A percentile compares a stretch with the other conserved stretches of the same genome.
Conservation (phyloP, 495 filamentous ascomycete genomes). For the Mytilinidion resinicola region DNA sequence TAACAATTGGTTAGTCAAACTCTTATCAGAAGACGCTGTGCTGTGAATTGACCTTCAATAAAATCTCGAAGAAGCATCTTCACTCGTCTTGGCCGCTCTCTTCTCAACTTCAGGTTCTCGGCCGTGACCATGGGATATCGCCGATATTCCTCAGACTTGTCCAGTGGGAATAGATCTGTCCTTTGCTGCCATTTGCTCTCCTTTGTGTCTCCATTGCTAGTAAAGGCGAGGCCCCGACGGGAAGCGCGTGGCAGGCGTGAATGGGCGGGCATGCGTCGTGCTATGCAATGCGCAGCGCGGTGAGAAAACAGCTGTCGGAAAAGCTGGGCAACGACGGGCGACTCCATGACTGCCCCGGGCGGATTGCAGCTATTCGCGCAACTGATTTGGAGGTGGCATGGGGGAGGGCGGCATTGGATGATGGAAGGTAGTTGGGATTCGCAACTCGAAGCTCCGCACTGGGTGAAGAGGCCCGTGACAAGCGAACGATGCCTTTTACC, state of each 20-base stretch:
- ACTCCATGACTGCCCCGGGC: slow-evolving; percentile 60
- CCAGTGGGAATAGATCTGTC: slow-evolving; percentile 58
- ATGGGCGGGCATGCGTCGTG: slow-evolving; percentile 10
- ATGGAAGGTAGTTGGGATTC: neutral
- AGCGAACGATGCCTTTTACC: slow-evolving; percentile 7
- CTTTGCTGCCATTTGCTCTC: slow-evolving; percentile 76
- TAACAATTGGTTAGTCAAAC: slow-evolving; percentile 32
- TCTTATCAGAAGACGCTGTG: neutral
- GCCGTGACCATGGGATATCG: slow-evolving; percentile 80
- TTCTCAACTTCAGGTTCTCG: slow-evolving; percentile 60
- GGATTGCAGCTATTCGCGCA: neutral
- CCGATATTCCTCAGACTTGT: slow-evolving; percentile 72
- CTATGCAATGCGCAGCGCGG: slow-evolving; percentile 43
- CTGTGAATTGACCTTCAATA: slow-evolving; percentile 67
- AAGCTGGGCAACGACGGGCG: slow-evolving; percentile 65
- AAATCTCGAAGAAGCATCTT: slow-evolving; percentile 98
- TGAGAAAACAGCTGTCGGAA: slow-evolving; percentile 79
- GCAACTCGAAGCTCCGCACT: neutral
- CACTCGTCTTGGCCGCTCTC: slow-evolving; percentile 74
- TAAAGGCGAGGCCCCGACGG: slow-evolving; percentile 10
- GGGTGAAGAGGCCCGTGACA: slow-evolving; percentile 1
- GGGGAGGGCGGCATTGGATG: neutral
- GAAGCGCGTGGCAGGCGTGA: slow-evolving; percentile 6
- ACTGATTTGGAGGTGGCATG: neutral
- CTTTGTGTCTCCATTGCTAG: slow-evolving; percentile 9